Evolutionary conservation across 2,329 filamentous ascomycete species (phyloP), one percentile per base, ranked within the genome.

Genomic region (Phaeomoniella chlamydospora): DNA sequence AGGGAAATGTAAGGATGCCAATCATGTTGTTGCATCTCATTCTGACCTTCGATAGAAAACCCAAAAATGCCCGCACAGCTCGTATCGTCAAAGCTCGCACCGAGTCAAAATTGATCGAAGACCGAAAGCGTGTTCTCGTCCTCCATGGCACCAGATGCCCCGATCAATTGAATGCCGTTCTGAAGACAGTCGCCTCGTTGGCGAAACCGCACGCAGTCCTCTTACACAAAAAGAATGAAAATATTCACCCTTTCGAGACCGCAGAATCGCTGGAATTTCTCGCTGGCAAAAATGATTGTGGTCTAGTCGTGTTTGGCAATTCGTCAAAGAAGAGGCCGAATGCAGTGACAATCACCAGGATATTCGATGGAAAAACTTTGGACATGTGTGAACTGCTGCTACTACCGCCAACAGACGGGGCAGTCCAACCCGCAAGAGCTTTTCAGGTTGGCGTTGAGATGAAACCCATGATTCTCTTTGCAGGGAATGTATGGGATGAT

Each of bases 241-340:
- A 62, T 47, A 80, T 94, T 49, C 86, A 90, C 59, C 90, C 90
- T 2, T 98, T 98, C 59, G 88, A 94, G 58, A 86, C 92, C 56
- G 65, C 81, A 44, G 68, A 79, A 17, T 88, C 81, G 36, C 72
- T 96, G 46, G 85, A 94, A 61, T 98, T 98, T 67, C 87, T 98
- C 67, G 80, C 80, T 43, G 78, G 87, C 55, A 98, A 96, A 67
- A 98, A 98, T 62, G 90, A 98, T 58, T 78, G 83, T 51, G 81
- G 77, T 32, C 66, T 94, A 33, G 70, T 94, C 45, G 71, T 90
- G 45, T 93, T 93, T 50, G 87, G 79, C 36, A 78, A 74, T 56
- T 80, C 79, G 58, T 84, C 73, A 58, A 98, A 96, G 71, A 98
- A 96, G 70, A 72, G 90, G n/a, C 87, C 87, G 4, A 86, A 98